phyloP scores from a whole-genome alignment of 169 alveolate species.

The Plasmodium gaboni region DNA sequence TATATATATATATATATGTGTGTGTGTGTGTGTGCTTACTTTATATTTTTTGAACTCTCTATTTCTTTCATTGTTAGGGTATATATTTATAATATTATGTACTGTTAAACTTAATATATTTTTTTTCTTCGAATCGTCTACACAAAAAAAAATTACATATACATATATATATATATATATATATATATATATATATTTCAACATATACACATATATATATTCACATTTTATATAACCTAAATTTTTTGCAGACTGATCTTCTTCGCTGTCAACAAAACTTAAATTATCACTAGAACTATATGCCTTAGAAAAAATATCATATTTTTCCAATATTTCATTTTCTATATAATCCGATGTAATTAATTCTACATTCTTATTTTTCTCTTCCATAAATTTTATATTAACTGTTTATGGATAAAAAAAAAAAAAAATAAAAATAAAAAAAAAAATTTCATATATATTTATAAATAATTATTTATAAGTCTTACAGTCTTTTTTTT shows the following conservation, averaged over 20 bases:
- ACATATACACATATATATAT: not conserved
- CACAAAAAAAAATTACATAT: not conserved
- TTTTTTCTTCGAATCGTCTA: conserved; percentile 38
- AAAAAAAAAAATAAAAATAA: no score
- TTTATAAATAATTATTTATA: no score
- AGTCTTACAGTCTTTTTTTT: no score
- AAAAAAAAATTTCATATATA: no score
- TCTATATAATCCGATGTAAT: conserved; percentile 23
- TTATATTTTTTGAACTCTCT: conserved; percentile 70
- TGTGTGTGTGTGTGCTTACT: conserved; percentile 17
- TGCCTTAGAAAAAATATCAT: conserved; percentile 67
- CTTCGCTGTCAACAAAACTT: conserved; percentile 73
- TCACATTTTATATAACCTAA: conserved; percentile 31
- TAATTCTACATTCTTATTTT: conserved; percentile 41
- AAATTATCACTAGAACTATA: conserved; percentile 69
- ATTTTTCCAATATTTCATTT: conserved; percentile 69
- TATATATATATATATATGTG: not conserved
- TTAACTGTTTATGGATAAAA: no score
- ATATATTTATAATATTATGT: conserved; percentile 67
- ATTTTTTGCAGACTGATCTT: conserved; percentile 58
- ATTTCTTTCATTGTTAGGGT: conserved; percentile 76
- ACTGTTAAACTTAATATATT: conserved; percentile 69
- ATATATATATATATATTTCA: not conserved
- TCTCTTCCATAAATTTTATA: not conserved
- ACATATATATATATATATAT: no score